Percentiles rank a stretch among this genome's conserved stretches.
phyloP scores from a whole-genome alignment of 2,329 filamentous ascomycete genomes.

The Xylaria multiplex region DNA sequence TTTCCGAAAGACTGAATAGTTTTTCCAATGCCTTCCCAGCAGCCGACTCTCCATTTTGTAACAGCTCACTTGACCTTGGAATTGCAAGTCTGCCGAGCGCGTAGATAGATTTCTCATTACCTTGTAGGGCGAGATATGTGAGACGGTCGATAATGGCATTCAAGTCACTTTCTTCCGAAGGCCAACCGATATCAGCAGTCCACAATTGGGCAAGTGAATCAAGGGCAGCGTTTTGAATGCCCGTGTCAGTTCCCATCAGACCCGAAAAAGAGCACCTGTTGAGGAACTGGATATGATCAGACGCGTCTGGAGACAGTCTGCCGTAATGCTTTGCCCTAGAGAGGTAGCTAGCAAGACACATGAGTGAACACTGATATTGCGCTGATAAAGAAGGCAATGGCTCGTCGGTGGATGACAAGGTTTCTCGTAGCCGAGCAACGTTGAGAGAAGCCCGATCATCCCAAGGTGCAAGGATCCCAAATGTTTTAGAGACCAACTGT shows the following conservation, averaged over 20 bases:
- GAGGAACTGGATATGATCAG: constrained; percentile 44
- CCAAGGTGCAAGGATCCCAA: constrained; percentile 82
- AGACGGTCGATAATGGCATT: constrained; percentile 71
- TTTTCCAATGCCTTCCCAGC: constrained; percentile 70
- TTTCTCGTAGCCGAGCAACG: constrained; percentile 51
- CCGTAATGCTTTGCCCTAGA: constrained; percentile 45
- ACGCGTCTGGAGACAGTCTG: constrained; percentile 34
- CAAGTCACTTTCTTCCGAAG: constrained; percentile 54
- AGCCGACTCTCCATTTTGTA: constrained; percentile 48
- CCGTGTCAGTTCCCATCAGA: constrained; percentile 38
- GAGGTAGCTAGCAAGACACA: constrained; percentile 45
- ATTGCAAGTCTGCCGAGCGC: constrained; percentile 81
- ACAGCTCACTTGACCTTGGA: constrained; percentile 55
- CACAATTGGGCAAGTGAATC: constrained; percentile 49
- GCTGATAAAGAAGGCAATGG: constrained; percentile 45
- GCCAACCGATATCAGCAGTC: constrained; percentile 46
- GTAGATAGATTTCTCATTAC: constrained; percentile 83
- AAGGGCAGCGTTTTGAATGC: constrained; percentile 45
- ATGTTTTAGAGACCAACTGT: constrained; percentile 71
- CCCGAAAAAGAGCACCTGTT: constrained; percentile 35
- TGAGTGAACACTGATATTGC: constrained; percentile 48
- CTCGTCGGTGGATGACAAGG: constrained; percentile 41
- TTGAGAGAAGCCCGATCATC: constrained; percentile 54
- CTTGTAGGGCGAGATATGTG: constrained; percentile 69
- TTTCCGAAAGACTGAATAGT: constrained; percentile 81